phyloP scores from a whole-genome alignment of 1,284 basidiomycete species.

The Cryptococcus sp. region DNA sequence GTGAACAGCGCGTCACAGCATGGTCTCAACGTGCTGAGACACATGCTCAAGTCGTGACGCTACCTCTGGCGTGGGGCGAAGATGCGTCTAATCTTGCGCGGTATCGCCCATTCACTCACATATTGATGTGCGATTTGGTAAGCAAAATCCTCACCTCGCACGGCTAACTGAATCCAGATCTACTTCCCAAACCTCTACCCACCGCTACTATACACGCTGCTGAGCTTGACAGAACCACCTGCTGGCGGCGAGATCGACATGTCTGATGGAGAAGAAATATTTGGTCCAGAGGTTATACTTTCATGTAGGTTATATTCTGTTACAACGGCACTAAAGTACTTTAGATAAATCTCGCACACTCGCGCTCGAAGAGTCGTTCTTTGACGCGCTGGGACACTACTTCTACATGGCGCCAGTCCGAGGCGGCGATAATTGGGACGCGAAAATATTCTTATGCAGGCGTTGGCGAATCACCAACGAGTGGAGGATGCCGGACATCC shows the following conservation, averaged over 20 bases:
- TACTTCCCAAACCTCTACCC: conserved; percentile 52
- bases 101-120: conserved; percentile 39
- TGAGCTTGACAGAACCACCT: conserved; percentile 38
- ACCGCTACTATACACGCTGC: conserved; percentile 40
- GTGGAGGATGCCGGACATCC: conserved; percentile 38
- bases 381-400: conserved; percentile 43
- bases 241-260: not conserved
- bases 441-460: conserved; percentile 43
- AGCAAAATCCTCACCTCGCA: conserved; percentile 11
- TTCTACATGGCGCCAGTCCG: conserved; percentile 42
- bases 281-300: conserved; percentile 47
- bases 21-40: conserved; percentile 14
- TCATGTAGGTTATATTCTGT: conserved; percentile 35
- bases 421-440: conserved; percentile 34
- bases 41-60: conserved; percentile 25
- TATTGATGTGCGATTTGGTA: conserved; percentile 50
- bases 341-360: conserved; percentile 47
- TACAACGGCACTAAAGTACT: not conserved
- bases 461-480: conserved; percentile 40
- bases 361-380: conserved; percentile 50
- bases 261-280: conserved; percentile 18
- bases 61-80: conserved; percentile 45
- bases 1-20: conserved; percentile 29
- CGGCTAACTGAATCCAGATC: conserved; percentile 29
- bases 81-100: conserved; percentile 12